Percentiles rank a stretch among this genome's conserved stretches.
These are phyloP conservation scores for Wilcoxina mikolae DNA, from an alignment of 495 filamentous ascomycete species.

Conservation along the genomic window DNA sequence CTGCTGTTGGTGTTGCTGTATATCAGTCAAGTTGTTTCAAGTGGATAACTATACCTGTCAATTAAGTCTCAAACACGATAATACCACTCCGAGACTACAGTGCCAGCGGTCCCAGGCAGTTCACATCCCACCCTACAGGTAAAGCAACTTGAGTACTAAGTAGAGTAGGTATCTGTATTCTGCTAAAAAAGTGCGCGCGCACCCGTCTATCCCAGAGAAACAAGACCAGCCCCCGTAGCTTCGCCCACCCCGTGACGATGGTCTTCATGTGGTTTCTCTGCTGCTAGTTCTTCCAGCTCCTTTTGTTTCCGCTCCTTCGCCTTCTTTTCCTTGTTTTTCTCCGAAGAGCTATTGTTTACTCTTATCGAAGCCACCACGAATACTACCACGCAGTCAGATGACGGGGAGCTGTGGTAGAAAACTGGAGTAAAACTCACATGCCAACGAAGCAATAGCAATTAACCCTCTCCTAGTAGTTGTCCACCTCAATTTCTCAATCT, in stretches of 20 bases:
- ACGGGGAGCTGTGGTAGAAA: not conserved
- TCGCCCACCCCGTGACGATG: not conserved
- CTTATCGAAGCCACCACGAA: conserved; percentile 19
- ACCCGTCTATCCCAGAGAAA: conserved; percentile 16
- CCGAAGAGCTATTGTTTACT: conserved; percentile 12
- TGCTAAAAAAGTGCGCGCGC: too few relatives aligned
- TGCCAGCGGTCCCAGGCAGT: too few relatives aligned
- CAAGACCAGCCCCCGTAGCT: conserved; percentile 10
- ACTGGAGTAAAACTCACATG: conserved; percentile 19
- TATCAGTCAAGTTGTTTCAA: too few relatives aligned
- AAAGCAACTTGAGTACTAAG: too few relatives aligned
- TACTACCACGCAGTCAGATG: conserved; percentile 2
- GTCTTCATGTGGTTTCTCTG: not conserved
- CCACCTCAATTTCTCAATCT: conserved; percentile 85
- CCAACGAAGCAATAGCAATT: conserved; percentile 46
- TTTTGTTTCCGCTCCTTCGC: too few relatives aligned
- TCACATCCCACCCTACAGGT: too few relatives aligned
- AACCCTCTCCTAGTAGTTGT: conserved; percentile 75
- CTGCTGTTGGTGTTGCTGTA: too few relatives aligned
- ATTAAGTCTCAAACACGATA: too few relatives aligned
- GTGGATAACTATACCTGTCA: too few relatives aligned
- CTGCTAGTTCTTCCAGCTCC: conserved; percentile 1
- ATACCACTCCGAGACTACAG: too few relatives aligned
- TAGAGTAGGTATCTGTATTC: too few relatives aligned
- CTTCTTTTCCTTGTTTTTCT: conserved; percentile 14